These are phyloP conservation scores for Calonectria hongkongensis DNA, from an alignment of 2,329 filamentous ascomycete species.

Conservation along the genomic window DNA sequence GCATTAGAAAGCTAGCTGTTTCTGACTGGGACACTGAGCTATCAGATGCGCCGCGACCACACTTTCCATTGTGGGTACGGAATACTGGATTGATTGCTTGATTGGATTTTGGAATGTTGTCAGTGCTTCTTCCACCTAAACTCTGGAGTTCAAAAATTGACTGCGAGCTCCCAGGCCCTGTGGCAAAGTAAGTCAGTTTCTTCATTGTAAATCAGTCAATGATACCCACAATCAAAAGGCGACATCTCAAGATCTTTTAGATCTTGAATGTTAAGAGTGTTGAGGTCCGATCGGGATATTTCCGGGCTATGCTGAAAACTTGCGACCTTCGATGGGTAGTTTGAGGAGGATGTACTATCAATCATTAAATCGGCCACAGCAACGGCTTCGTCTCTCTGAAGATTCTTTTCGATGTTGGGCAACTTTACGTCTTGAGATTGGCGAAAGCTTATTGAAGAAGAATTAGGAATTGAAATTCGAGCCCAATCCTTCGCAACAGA, in stretches of 20 bases:
- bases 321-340: slow-evolving; percentile 58
- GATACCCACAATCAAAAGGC: slow-evolving; percentile 58
- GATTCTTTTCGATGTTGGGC: slow-evolving; percentile 21
- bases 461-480: not conserved
- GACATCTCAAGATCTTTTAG: slow-evolving; percentile 60
- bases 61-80: not conserved
- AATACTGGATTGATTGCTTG: not conserved
- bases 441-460: not conserved
- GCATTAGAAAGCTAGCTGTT: slow-evolving; percentile 61
- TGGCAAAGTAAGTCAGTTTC: not conserved
- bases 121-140: slow-evolving; percentile 52
- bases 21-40: slow-evolving; percentile 57
- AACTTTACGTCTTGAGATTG: not conserved
- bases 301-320: slow-evolving; percentile 60
- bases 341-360: slow-evolving; percentile 59
- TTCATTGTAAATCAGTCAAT: not conserved
- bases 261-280: slow-evolving; percentile 57
- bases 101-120: slow-evolving; percentile 52
- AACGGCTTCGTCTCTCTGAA: slow-evolving; percentile 41
- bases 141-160: slow-evolving; percentile 41
- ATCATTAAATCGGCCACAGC: slow-evolving; percentile 41
- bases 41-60: not conserved
- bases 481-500: not conserved
- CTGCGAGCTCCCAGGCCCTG: slow-evolving; percentile 52
- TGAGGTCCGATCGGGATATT: slow-evolving; percentile 52